phyloP scores from a whole-genome alignment of 1,139 yeast species.

The Candida sp. region DNA sequence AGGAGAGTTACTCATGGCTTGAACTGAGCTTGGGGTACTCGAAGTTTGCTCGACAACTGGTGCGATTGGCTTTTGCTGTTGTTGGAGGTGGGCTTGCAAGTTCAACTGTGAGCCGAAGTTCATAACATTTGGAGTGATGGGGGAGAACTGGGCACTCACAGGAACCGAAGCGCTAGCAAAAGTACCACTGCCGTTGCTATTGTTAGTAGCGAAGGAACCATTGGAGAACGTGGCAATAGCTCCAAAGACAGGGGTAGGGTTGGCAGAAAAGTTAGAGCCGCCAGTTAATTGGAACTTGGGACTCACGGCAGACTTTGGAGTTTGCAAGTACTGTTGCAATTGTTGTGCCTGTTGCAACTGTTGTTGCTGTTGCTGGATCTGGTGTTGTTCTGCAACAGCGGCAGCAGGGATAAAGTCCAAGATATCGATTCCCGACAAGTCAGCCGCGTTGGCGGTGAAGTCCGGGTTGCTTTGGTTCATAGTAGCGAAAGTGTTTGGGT shows the following conservation, averaged over 20 bases:
- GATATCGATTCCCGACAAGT: constrained; percentile 5
- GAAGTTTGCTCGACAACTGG: not conserved
- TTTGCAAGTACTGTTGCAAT: constrained; percentile 9
- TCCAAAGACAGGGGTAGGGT: constrained; percentile 10
- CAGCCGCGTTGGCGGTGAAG: not conserved
- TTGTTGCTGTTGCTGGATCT: constrained; percentile 1
- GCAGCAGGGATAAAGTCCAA: constrained; percentile 9
- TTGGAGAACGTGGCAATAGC: constrained; percentile 8
- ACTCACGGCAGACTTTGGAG: constrained; percentile 12
- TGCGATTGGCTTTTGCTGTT: not conserved
- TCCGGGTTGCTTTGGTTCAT: constrained; percentile 1
- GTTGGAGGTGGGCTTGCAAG: not conserved
- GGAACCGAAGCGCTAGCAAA: not conserved
- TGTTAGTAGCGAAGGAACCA: not conserved
- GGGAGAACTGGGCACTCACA: constrained; percentile 9
- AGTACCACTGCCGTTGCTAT: not conserved
- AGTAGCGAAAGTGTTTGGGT: constrained; percentile 5
- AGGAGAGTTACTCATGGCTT: constrained; percentile 9
- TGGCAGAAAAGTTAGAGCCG: constrained; percentile 9
- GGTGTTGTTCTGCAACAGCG: constrained; percentile 1
- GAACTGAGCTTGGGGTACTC: constrained; percentile 8
- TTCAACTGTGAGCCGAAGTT: not conserved
- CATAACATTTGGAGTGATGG: constrained; percentile 12
- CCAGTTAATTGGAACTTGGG: constrained; percentile 10
- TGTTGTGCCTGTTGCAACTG: not conserved